Base-by-base conservation (phyloP, 164 flowering plant species). In the Stephania yunnanensis region DNA sequence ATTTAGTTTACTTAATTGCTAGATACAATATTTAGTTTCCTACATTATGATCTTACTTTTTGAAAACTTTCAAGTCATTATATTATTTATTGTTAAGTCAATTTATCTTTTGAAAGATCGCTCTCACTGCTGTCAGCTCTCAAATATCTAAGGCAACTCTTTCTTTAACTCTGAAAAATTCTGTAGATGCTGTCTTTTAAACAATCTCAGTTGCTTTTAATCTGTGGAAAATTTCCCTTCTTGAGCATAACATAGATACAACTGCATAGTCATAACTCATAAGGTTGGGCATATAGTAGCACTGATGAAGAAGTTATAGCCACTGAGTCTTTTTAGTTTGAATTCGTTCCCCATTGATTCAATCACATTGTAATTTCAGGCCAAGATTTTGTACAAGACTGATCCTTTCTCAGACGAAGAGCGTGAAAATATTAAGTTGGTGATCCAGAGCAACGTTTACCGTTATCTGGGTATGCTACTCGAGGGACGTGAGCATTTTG, bases 401-500 rank as follows among this genome's bases (percentile, higher is more conserved):
- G 73, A 79, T 20, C 93, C 98, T 46, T 94, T 92, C 83, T 85
- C 91, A 0, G 89, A 83, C 65, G 97, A 90, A 50, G 99, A 94
- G 78, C 89, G 89, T 53, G 90, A 91, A 82, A 82, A 75, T 78
- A 92, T 96, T 61, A 96, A 92, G 84, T 73, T 85, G 75, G 86
- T 71, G 78, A 92, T 96, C 78, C 99, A 96, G 79, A 88, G 88
- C 79, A 94, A 94, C 80, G 87, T 92, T 72, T 96, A 91, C 78
- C 78, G 83, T 12, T 96, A 96, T 85, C 89, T 96, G 74, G 95
- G 93, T 58, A 83, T 92, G 76, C 90, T 96, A n/a, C 92, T 96
- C 69, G 99, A 96, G 81, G 99, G 97, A 3, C 98, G 99, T 80
- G 98, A 96, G 80, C 92, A 87, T 58, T 96, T 96, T 86, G 98